phyloP scores from a whole-genome alignment of 208 protist genomes.

The Cochliopodium minus region DNA sequence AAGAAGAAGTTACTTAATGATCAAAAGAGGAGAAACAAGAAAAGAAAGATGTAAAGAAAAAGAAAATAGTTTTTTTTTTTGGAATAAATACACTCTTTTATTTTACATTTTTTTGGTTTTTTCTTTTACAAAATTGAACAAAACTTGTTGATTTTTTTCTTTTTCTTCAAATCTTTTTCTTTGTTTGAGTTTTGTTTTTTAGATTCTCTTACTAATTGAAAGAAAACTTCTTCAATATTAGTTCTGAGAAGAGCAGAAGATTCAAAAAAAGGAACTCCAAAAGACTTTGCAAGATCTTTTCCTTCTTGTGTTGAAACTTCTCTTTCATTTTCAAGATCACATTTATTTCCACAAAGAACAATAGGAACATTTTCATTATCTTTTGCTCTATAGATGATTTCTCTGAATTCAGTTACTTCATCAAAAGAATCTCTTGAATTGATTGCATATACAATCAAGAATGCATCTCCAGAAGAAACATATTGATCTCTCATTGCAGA shows the following conservation, averaged over 20 bases:
- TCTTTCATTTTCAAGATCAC: slow-evolving; percentile 38
- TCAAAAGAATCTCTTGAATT: slow-evolving; percentile 27
- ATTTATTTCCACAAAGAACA: slow-evolving; percentile 42
- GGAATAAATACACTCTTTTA: too few relatives aligned
- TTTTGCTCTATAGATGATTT: slow-evolving; percentile 35
- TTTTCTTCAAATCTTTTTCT: too few relatives aligned
- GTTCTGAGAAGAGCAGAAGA: slow-evolving; percentile 27
- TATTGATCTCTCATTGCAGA: slow-evolving; percentile 26
- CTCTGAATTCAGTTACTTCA: slow-evolving; percentile 21
- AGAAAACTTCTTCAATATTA: slow-evolving; percentile 33
- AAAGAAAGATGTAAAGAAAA: too few relatives aligned
- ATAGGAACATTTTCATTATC: slow-evolving; percentile 32
- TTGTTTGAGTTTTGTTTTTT: too few relatives aligned
- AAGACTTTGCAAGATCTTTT: slow-evolving; percentile 25
- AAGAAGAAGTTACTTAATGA: too few relatives aligned
- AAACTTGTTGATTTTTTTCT: too few relatives aligned
- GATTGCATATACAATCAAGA: slow-evolving; percentile 39
- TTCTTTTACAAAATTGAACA: too few relatives aligned
- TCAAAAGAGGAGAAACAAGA: too few relatives aligned
- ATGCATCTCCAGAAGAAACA: slow-evolving; percentile 28
- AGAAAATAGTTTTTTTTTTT: too few relatives aligned
- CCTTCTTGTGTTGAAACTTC: slow-evolving; percentile 36
- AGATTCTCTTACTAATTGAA: slow-evolving; percentile 24
- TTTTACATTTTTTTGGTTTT: too few relatives aligned
- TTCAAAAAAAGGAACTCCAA: slow-evolving; percentile 31